Evolutionary conservation across 1,139 yeast genomes (phyloP).

Genomic region (Saccharomycopsis hybrid): DNA sequence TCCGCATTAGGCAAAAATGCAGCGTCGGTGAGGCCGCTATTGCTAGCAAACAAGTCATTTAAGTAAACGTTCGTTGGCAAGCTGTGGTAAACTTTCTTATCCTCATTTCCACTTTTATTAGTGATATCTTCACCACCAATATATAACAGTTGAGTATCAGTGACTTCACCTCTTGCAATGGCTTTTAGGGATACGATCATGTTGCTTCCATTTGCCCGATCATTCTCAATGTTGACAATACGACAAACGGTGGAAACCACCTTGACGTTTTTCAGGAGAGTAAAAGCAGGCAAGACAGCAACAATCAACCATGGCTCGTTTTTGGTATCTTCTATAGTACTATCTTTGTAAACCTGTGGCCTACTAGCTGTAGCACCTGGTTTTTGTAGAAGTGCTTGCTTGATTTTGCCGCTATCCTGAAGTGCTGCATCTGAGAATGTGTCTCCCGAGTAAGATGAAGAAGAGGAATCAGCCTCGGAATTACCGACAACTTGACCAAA

Average conservation of each 20-base stretch:
- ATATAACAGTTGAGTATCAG: neutral
- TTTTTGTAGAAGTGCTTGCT: too few relatives aligned
- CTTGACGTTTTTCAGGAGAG: neutral
- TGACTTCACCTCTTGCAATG: conserved; percentile 7
- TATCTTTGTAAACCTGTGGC: too few relatives aligned
- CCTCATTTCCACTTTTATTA: too few relatives aligned
- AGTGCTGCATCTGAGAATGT: too few relatives aligned
- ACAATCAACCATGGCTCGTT: conserved; percentile 2
- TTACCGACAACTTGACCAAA: neutral
- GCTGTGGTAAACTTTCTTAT: neutral
- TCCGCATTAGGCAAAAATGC: too few relatives aligned
- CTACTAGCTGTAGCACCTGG: too few relatives aligned
- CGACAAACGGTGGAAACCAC: conserved; percentile 8
- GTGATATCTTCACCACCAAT: neutral
- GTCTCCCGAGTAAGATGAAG: too few relatives aligned
- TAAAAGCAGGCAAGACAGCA: neutral
- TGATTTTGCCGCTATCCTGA: too few relatives aligned
- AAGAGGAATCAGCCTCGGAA: too few relatives aligned
- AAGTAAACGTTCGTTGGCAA: neutral
- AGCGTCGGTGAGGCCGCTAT: neutral
- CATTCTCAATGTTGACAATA: conserved; percentile 3
- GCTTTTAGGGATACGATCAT: conserved; percentile 7
- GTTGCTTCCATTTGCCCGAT: neutral
- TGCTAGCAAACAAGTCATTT: neutral
- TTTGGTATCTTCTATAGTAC: too few relatives aligned